Evolutionary conservation across 2,329 filamentous ascomycete species (phyloP), one percentile per base, ranked within the genome.

Genomic region (Verticillium dahliae): DNA sequence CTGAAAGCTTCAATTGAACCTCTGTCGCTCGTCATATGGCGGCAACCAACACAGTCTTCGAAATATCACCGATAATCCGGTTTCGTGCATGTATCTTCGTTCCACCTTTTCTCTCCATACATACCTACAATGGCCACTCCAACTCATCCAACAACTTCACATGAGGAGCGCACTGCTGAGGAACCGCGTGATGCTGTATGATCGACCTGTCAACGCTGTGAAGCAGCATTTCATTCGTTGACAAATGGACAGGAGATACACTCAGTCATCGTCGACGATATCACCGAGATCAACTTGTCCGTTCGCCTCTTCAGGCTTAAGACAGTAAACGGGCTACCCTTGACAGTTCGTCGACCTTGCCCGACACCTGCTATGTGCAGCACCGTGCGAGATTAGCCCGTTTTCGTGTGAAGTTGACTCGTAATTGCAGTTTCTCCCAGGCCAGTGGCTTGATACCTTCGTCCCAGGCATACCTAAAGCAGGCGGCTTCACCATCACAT

Each of bases 401-500:
- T 31, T 31, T 31, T 31, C 27, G 27, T 31, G 27, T 31, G 27
- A 31, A 31, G 27, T 31, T 31, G 60, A 65, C 61, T 64, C 69
- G 62, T 70, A 75, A 4, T 9, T 10, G 54, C 73, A 90, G 81
- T 96, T 95, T 75, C 80, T 87, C 6, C 86, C 92, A 5, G 92
- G 92, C 60, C 92, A 96, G 79, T 97, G 92, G 91, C 82, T 97
- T 61, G 92, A 97, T 72, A 87, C 92, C 6, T 88, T 90, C 72
- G 83, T 92, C 60, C 91, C 92, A 1, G 79, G 78, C 41, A 76
- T 91, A 55, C 69, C 81, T 54, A 86, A 89, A 71, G 87, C 91
- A 3, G 92, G 92, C 38, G 92, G 92, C 62, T 97, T 96, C 78
- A 96, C 92, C 52, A 90, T 96, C 65, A 94, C 91, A 6, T 95